A percentile compares a stretch with the other conserved stretches of the same genome.
Conservation (phyloP, 2,329 filamentous ascomycete genomes). For the Pseudocercospora cruenta region DNA sequence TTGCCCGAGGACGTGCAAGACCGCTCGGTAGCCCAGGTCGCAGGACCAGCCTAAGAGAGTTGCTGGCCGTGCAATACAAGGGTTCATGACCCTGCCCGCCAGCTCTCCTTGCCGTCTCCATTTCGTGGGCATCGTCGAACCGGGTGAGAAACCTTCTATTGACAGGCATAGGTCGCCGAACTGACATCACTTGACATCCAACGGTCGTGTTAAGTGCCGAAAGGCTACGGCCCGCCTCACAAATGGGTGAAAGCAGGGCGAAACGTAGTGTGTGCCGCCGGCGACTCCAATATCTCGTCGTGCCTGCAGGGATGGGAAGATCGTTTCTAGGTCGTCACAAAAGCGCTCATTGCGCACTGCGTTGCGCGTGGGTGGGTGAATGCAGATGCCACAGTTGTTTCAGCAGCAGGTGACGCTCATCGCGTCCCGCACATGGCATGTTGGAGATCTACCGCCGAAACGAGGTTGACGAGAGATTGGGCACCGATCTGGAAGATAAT, state of each 20-base stretch:
- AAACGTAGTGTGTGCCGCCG: conserved; percentile 17
- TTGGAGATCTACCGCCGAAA: conserved; percentile 11
- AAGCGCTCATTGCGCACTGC: background rate
- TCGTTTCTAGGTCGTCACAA: conserved; percentile 15
- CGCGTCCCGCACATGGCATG: conserved; percentile 3
- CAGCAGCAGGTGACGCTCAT: conserved; percentile 5
- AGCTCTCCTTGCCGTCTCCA: conserved; percentile 11
- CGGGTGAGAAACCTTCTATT: conserved; percentile 23
- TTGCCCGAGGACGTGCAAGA: conserved; percentile 25
- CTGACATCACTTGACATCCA: conserved; percentile 30
- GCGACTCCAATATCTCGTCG: conserved; percentile 21
- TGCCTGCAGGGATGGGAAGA: conserved; percentile 24
- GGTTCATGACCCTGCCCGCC: conserved; percentile 5
- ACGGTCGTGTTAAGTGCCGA: conserved; percentile 29
- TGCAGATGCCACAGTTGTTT: conserved; percentile 15
- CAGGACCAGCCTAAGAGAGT: conserved; percentile 14
- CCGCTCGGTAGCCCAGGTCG: conserved; percentile 14
- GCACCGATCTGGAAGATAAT: conserved; percentile 21
- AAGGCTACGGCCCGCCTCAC: conserved; percentile 25
- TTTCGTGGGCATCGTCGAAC: conserved; percentile 14
- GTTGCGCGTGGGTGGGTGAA: background rate
- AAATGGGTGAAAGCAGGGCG: conserved; percentile 19
- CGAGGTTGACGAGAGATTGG: conserved; percentile 14
- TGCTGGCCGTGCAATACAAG: conserved; percentile 19
- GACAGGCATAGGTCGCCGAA: conserved; percentile 24